A percentile compares a stretch with the other conserved stretches of the same genome.
These are phyloP conservation scores for Melocanna baccifera DNA, from an alignment of 176 grass and related monocot genomes.

Conservation along the genomic window DNA sequence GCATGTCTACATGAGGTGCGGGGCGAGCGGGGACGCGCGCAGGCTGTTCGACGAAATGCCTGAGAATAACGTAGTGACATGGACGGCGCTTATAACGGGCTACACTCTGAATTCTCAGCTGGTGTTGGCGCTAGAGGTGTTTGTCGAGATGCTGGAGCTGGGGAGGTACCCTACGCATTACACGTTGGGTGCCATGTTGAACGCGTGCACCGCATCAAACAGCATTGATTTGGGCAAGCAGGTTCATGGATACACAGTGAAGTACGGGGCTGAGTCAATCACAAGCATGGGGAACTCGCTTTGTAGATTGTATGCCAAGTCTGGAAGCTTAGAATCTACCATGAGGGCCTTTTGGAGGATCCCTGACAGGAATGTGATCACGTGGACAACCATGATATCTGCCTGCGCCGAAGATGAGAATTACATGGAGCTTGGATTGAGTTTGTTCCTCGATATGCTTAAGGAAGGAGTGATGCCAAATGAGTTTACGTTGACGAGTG, in stretches of 20 bases:
- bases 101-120: conserved; percentile 48
- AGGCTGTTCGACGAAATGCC: conserved; percentile 45
- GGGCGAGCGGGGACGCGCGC: conserved; percentile 20
- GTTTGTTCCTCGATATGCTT: conserved; percentile 67
- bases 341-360: conserved; percentile 50
- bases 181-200: conserved; percentile 53
- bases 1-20: conserved; percentile 55
- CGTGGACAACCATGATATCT: conserved; percentile 77
- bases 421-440: conserved; percentile 48
- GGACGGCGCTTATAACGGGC: conserved; percentile 60
- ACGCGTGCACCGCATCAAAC: conserved; percentile 31
- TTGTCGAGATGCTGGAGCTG: conserved; percentile 49
- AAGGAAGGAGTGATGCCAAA: conserved; percentile 54
- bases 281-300: conserved; percentile 66
- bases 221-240: conserved; percentile 48
- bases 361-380: conserved; percentile 70
- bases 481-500: conserved; percentile 69
- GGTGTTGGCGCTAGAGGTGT: conserved; percentile 30
- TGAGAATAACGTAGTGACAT: conserved; percentile 56
- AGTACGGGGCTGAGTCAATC: conserved; percentile 45
- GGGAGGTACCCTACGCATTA: conserved; percentile 55
- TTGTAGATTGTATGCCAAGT: conserved; percentile 66
- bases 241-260: conserved; percentile 60
- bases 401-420: conserved; percentile 63
- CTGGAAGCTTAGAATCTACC: conserved; percentile 45